Evolutionary conservation across 768 basidiomycete genomes (phyloP).

Genomic region (Mycena chlorophos): DNA sequence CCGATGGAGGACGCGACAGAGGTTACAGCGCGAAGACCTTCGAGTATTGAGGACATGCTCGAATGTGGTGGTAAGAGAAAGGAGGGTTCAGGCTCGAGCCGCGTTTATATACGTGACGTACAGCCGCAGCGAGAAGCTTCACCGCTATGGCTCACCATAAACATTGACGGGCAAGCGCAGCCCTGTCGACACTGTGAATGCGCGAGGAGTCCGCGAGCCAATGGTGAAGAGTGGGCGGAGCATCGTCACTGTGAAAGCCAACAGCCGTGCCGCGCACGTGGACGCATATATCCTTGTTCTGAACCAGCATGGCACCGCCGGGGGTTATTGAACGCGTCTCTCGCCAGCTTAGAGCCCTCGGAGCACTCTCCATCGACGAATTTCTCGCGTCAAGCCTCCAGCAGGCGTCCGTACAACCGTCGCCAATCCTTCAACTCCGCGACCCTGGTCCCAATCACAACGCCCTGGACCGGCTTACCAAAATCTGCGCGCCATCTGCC

Average conservation of each 20-base stretch:
- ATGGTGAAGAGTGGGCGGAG: not conserved
- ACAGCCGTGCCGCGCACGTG: too few relatives aligned
- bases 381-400: slow-evolving; percentile 4
- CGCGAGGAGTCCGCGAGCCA: not conserved
- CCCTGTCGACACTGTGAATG: not conserved
- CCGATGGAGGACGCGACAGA: slow-evolving; percentile 52
- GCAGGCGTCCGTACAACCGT: not conserved
- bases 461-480: not conserved
- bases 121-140: not conserved
- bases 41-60: slow-evolving; percentile 8
- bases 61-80: slow-evolving; percentile 1
- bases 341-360: slow-evolving; percentile 5
- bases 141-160: not conserved
- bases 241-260: too few relatives aligned
- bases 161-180: not conserved
- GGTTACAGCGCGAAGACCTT: slow-evolving; percentile 44
- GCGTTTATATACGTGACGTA: not conserved
- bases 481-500: not conserved
- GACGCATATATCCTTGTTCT: too few relatives aligned
- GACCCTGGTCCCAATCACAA: not conserved
- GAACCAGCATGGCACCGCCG: not conserved
- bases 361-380: slow-evolving; percentile 12
- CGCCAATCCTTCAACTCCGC: not conserved
- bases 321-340: slow-evolving; percentile 7
- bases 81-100: not conserved